Percentiles rank a stretch among this genome's conserved stretches.
phyloP scores from a whole-genome alignment of 78 protist species.

The Dictyostelium citrinum region DNA sequence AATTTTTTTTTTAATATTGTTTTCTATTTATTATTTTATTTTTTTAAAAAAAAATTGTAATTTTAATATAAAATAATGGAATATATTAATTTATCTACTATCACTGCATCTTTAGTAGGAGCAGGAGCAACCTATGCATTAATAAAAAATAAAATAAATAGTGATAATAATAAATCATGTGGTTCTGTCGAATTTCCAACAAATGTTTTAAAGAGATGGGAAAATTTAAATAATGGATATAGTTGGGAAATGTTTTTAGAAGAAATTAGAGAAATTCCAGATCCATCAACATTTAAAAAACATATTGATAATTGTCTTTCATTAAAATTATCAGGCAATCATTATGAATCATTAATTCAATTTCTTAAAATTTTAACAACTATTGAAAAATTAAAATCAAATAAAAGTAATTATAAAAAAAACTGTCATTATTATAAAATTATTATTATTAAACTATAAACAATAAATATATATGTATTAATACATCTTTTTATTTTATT shows the following conservation, averaged over 20 bases:
- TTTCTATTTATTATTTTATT: too few species aligned
- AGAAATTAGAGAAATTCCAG: not conserved
- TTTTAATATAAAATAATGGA: not conserved
- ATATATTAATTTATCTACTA: not conserved
- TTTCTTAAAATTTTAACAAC: not conserved
- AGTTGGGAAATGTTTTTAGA: not conserved
- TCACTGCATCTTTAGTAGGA: not conserved
- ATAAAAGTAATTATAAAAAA: slow-evolving; percentile 1
- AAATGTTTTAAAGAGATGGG: slow-evolving; percentile 12
- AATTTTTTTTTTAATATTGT: too few species aligned
- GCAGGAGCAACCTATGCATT: not conserved
- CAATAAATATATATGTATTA: too few species aligned
- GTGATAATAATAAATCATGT: not conserved
- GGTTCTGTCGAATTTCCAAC: not conserved
- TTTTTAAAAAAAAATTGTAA: too few species aligned
- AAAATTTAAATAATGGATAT: not conserved
- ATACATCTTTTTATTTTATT: too few species aligned
- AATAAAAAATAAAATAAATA: not conserved
- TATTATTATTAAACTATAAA: too few species aligned
- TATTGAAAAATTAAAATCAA: not conserved
- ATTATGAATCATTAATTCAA: slow-evolving; percentile 3
- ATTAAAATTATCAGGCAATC: not conserved
- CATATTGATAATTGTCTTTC: not conserved
- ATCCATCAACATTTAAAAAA: not conserved
- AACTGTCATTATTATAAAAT: not conserved